Evolutionary conservation across 2,329 filamentous ascomycete species (phyloP), one percentile per base, ranked within the genome.

Genomic region (Xylaria multiplex): DNA sequence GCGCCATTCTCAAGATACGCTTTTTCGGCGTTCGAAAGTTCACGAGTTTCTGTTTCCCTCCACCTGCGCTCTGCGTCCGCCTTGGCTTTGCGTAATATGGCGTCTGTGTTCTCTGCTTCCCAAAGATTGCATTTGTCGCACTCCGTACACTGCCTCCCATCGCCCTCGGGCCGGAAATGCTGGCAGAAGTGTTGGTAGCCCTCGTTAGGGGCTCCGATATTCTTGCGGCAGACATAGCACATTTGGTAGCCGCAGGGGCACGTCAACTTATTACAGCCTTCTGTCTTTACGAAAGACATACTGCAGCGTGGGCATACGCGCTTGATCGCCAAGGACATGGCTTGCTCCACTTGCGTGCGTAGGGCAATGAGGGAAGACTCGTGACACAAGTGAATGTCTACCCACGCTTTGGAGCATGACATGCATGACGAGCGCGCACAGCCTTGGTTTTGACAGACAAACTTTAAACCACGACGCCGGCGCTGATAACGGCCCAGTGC

Each of bases 241-340:
- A 98, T 98, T 72, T 92, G 91, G 80, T 98, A 98, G 8, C 96
- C 96, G 79, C 96, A 99, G 16, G 93, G 90, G 77, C 96, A 98
- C 6, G 93, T 95, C 46, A 99, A 85, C 81, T 98, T 98, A 83
- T 99, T 99, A 85, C 96, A 99, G 74, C 96, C 96, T 30, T 90
- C 90, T 6, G 89, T 91, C 79, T 98, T 98, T 80, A 99, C 92
- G 77, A 98, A 98, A 16, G 90, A 92, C 9, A 94, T 92, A 72
- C 92, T 91, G 82, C 96, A 99, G 54, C 91, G 88, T 8, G 96
- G 96, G 77, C 96, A 99, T 9, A 96, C 95, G 57, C 96, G 91
- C 81, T 98, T 99, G 77, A 98, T 89, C 27, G 95, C 95, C 76
- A 94, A 89, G 68, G 94, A 97, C 83, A 96, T 96, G 62, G 94